Conservation (phyloP, 495 filamentous ascomycete species). For the Talaromyces ruber region DNA sequence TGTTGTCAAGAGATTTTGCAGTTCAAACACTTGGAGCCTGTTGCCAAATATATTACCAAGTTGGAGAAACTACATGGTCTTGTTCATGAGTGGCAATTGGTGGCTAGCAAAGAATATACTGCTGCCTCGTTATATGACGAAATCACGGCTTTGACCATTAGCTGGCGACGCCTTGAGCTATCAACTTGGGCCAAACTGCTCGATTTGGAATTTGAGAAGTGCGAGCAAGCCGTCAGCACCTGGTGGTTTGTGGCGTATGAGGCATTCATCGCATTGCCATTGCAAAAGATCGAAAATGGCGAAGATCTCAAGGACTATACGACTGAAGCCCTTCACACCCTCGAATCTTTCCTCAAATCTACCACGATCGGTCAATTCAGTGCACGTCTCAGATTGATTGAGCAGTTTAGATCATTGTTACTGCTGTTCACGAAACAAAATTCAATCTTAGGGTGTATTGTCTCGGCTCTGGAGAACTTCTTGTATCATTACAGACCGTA, state of each 20-base stretch:
- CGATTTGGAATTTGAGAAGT: constrained; percentile 71
- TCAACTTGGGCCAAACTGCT: constrained; percentile 88
- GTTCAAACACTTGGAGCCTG: constrained; percentile 71
- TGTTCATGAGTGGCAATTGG: constrained; percentile 87
- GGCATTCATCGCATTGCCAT: constrained; percentile 66
- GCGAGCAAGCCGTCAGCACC: constrained; percentile 62
- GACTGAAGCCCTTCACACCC: constrained; percentile 55
- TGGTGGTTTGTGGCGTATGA: constrained; percentile 99
- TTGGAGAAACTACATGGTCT: constrained; percentile 74
- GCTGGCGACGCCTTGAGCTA: constrained; percentile 84
- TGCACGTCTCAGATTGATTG: constrained; percentile 61
- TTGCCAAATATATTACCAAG: constrained; percentile 74
- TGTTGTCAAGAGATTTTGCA: constrained; percentile 65
- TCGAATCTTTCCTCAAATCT: constrained; percentile 66
- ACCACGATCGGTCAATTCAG: constrained; percentile 74
- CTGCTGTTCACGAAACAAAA: constrained; percentile 44
- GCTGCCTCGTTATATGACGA: constrained; percentile 59
- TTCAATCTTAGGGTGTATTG: constrained; percentile 38
- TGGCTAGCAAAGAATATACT: constrained; percentile 73
- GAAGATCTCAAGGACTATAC: constrained; percentile 54
- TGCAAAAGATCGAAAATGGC: constrained; percentile 48
- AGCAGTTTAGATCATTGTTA: constrained; percentile 51
- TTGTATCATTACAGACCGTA: constrained; percentile 64
- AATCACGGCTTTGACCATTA: constrained; percentile 66
- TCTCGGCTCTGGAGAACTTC: constrained; percentile 66